Evolutionary conservation across 1,139 yeast species (phyloP), one percentile per base, ranked within the genome.

Genomic region (Arxiozyma slooffiae): DNA sequence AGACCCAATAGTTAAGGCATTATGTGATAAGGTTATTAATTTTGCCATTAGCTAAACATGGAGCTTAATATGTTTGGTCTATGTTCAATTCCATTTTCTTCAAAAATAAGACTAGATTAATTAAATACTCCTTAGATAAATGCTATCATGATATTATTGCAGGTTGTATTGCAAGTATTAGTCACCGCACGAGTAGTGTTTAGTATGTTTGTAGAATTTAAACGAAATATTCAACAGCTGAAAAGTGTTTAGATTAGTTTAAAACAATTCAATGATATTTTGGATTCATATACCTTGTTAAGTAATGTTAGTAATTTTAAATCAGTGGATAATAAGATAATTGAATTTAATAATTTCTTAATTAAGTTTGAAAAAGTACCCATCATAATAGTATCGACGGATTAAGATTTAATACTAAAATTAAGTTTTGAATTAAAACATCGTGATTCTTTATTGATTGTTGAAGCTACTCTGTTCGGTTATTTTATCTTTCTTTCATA

Each of bases 401-500:
- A 88, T 51, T 94, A 87, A 47, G 76, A 84, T 0, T 73, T 90
- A 52, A 82, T 86, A 38, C 76, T 78, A 49, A 76, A 79, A 39
- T 74, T 90, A 59, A 74, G 79, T 42, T 89, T 90, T 67, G 75
- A 81, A 48, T 79, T 90, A 51, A 79, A 81, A 55, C 84, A 80
- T 44, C 97, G 97, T 36, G 84, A 89, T 52, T 95, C 90, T 67
- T 73, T 90, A 52, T 74, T 90, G 53, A 89, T 90, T 64, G 92
- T 92, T 7, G 97, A 97, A 0, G 97, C 97, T 8, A 90, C 90
- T 64, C 97, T 97, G 1, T 86, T 95, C 52, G 97, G 97, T 38
- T 90, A 90, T 68, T 88, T 96, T 0, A n/a, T 89, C 97, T 0
- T 71, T 90, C 53, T 90, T 90, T 68, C 78, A 97, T 64, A 80